These are phyloP conservation scores for Micractinium conductrix DNA, from an alignment of 139 green algal genomes.

Conservation along the genomic window DNA sequence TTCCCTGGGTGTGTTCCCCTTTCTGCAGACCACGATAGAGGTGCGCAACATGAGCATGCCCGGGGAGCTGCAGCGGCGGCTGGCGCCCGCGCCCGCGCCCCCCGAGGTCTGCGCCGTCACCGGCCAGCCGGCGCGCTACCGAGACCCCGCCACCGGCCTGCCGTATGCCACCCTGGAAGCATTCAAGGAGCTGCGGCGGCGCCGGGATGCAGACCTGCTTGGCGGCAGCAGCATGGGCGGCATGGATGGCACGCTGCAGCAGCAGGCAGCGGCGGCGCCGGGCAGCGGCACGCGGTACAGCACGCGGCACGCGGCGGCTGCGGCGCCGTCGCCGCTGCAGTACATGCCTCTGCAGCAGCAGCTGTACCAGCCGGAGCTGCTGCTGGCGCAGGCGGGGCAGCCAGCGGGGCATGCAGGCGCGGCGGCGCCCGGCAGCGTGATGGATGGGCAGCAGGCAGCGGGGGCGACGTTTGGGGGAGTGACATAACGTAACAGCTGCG, in stretches of 20 bases:
- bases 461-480: too few relatives aligned
- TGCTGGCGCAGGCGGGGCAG: too few relatives aligned
- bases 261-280: not conserved
- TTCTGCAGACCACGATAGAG: slow-evolving; percentile 48
- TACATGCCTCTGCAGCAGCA: not conserved
- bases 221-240: not conserved
- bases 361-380: not conserved
- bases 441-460: too few relatives aligned
- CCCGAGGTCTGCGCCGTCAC: slow-evolving; percentile 44
- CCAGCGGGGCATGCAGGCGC: too few relatives aligned
- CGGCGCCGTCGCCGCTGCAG: not conserved
- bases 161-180: slow-evolving; percentile 56
- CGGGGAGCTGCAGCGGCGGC: slow-evolving; percentile 31
- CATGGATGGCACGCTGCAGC: not conserved
- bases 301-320: not conserved
- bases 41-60: slow-evolving; percentile 64
- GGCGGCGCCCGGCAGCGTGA: too few relatives aligned
- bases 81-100: slow-evolving; percentile 30
- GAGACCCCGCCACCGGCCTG: slow-evolving; percentile 56
- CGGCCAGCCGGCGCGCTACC: slow-evolving; percentile 53
- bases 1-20: not conserved
- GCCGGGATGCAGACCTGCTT: not conserved
- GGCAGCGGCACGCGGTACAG: not conserved
- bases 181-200: slow-evolving; percentile 44
- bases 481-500: too few relatives aligned